Conservation (phyloP, 1,284 basidiomycete species). For the Boletellus deceptivus region DNA sequence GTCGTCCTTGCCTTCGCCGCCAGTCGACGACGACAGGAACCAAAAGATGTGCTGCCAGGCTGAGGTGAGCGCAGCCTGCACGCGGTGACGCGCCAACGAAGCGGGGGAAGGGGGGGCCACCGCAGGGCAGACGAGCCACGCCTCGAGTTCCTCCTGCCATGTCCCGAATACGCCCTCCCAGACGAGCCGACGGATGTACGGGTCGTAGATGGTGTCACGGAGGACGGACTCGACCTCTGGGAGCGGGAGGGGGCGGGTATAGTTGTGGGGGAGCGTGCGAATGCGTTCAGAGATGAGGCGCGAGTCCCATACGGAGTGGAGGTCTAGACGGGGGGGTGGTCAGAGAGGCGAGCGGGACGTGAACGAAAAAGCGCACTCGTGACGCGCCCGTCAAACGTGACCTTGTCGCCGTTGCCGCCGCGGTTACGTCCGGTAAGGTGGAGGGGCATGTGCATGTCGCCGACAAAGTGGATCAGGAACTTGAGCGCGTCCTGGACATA, state of each 20-base stretch:
- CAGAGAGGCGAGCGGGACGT: not conserved
- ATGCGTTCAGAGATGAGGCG: conserved; percentile 81
- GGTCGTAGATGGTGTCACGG: conserved; percentile 81
- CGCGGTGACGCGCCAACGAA: no score
- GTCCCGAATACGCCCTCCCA: conserved; percentile 73
- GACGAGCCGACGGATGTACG: conserved; percentile 83
- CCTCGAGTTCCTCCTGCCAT: conserved; percentile 57
- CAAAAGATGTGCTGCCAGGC: conserved; percentile 31
- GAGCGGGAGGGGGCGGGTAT: conserved; percentile 66
- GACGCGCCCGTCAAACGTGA: conserved; percentile 64
- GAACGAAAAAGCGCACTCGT: conserved; percentile 49
- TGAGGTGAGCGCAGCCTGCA: conserved; percentile 1
- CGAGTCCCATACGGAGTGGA: conserved; percentile 87
- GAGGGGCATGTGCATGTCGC: conserved; percentile 89
- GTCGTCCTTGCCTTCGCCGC: not conserved
- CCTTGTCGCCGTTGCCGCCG: conserved; percentile 80
- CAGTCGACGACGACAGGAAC: conserved; percentile 7
- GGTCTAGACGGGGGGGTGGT: conserved; percentile 43
- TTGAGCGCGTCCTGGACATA: conserved; percentile 57
- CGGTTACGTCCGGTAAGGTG: conserved; percentile 84
- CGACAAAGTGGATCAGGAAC: conserved; percentile 88
- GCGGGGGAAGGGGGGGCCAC: conserved; percentile 7
- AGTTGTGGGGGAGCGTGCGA: conserved; percentile 71
- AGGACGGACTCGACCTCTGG: conserved; percentile 71
- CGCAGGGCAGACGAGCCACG: conserved; percentile 69